phyloP scores from a whole-genome alignment of 208 protist genomes.

The Acanthamoeba sp. region DNA sequence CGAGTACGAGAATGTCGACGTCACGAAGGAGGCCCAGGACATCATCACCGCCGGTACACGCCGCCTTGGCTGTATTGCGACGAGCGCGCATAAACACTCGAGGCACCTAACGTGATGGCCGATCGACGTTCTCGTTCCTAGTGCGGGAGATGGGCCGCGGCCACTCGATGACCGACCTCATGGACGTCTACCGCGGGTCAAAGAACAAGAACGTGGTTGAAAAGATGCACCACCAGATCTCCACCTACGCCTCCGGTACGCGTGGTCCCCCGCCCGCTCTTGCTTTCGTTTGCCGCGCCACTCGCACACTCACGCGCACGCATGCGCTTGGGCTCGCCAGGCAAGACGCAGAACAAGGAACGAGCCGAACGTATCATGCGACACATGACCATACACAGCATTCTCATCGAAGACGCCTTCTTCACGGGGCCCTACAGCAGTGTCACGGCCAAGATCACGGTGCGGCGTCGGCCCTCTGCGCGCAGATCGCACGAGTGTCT shows the following conservation, averaged over 20 bases:
- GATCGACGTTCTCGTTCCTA: not conserved
- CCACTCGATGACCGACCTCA: conserved; percentile 24
- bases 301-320: not conserved
- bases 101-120: too few relatives aligned
- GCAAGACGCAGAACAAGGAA: conserved; percentile 29
- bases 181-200: conserved; percentile 36
- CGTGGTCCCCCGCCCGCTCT: not conserved
- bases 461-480: not conserved
- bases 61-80: not conserved
- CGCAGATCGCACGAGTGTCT: too few relatives aligned
- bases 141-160: not conserved
- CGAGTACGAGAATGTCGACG: conserved; percentile 18
- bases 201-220: conserved; percentile 47
- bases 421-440: conserved; percentile 61
- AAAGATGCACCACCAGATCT: conserved; percentile 4
- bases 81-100: not conserved
- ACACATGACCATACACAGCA: not conserved
- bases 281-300: not conserved
- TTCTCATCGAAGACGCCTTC: conserved; percentile 11
- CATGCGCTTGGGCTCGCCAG: not conserved
- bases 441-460: conserved; percentile 5
- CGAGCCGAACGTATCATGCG: not conserved
- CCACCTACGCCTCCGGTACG: conserved; percentile 1
- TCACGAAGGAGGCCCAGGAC: not conserved
- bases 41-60: not conserved